Base-by-base conservation (phyloP, 2,329 filamentous ascomycete genomes). In the Xylogone sp. region DNA sequence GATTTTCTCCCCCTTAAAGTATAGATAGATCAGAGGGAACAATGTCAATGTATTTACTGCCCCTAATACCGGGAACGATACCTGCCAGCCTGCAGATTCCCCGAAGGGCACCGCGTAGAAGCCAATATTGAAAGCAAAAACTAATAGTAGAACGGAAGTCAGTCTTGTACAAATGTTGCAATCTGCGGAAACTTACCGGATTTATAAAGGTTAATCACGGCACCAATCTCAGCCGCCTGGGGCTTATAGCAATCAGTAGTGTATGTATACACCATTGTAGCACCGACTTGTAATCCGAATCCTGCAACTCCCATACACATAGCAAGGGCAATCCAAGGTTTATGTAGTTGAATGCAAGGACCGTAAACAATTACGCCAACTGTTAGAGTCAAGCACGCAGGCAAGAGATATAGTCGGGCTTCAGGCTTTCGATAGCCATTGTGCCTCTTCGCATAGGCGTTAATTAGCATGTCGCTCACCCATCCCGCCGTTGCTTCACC, bases 191-290 rank as follows among this genome's bases (percentile, higher is more conserved):
- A 39, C 34, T 6, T 16, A 39, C 73, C 21, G 70, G 71, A 20
- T 82, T 70, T 56, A 79, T 79, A n/a, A 66, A 79, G 22, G 67
- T 83, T 0, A 72, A 39, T 39, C 34, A 39, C 34, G 5, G 34
- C 34, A 18, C 34, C 34, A 4, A 59, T 58, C 45, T 64, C 62
- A 24, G 51, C 52, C 27, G 55, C 51, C 43, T 59, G 47, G 7
- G 53, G 45, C 13, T 53, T 53, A 49, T 65, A 62, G 34, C 34
- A 39, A 16, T 39, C 34, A 13, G 34, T 39, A 4, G 34, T 39
- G 34, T 39, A 39, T 16, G 34, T 39, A 16, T 39, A 39, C n/a
- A 39, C 34, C 34, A 54, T 60, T 1, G 62, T 65, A 1, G 61
- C 58, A 43, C 61, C 56, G 46, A 39, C 34, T 39, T 64, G 62